These are phyloP conservation scores for Scheffersomyces parashehatae DNA, from an alignment of 1,139 yeast genomes.

Conservation along the genomic window DNA sequence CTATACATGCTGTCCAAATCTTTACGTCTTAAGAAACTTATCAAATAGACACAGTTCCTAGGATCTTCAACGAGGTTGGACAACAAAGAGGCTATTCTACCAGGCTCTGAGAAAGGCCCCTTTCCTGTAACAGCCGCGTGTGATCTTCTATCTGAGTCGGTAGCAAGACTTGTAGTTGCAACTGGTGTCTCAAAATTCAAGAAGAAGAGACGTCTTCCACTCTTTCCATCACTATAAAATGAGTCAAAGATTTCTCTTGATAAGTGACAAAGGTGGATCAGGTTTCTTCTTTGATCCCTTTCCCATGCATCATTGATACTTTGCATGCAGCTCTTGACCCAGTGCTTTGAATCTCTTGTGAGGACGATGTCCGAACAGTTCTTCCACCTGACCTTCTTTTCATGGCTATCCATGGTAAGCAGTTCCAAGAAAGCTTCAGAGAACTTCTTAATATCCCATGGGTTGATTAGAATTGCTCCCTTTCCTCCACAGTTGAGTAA, in stretches of 20 bases:
- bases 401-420: constrained; percentile 61
- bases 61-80: constrained; percentile 50
- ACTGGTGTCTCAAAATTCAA: constrained; percentile 53
- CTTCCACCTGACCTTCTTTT: constrained; percentile 63
- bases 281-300: constrained; percentile 41
- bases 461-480: constrained; percentile 82
- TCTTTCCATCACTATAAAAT: constrained; percentile 29
- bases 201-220: constrained; percentile 50
- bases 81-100: constrained; percentile 50
- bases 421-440: constrained; percentile 62
- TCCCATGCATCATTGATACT: constrained; percentile 66
- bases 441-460: constrained; percentile 80
- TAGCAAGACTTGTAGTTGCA: constrained; percentile 21
- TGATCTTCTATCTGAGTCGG: constrained; percentile 11
- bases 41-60: constrained; percentile 66
- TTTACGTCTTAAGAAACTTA: constrained; percentile 62
- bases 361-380: constrained; percentile 57
- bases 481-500: constrained; percentile 52
- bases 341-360: constrained; percentile 68
- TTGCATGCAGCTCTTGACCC: constrained; percentile 65
- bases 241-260: constrained; percentile 34
- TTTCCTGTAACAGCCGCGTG: constrained; percentile 17
- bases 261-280: constrained; percentile 27
- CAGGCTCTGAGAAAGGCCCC: constrained; percentile 41
- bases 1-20: constrained; percentile 70